phyloP scores from a whole-genome alignment of 1,139 yeast genomes.

The Kurtzmaniella quercitrusa region DNA sequence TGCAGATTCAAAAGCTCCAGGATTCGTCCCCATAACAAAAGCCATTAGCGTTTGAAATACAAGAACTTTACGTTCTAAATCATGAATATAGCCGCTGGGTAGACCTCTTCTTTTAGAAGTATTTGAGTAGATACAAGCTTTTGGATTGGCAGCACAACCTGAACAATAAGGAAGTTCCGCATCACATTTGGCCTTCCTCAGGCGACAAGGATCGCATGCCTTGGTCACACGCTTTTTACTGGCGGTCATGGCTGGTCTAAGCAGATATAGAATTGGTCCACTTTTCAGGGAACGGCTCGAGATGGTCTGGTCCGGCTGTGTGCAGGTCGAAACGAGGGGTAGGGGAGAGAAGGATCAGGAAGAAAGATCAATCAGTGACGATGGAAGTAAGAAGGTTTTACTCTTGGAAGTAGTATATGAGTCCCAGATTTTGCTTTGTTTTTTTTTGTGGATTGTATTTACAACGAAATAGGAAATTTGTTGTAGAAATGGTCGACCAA shows the following conservation, averaged over 20 bases:
- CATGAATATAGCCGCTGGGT: slow-evolving; percentile 23
- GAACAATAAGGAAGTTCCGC: slow-evolving; percentile 20
- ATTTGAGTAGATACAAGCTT: slow-evolving; percentile 16
- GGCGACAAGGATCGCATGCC: slow-evolving; percentile 23
- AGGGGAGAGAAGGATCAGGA: not conserved
- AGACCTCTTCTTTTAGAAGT: slow-evolving; percentile 19
- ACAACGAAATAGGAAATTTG: too few relatives aligned
- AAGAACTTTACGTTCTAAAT: slow-evolving; percentile 17
- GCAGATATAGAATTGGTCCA: not conserved
- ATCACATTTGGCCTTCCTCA: slow-evolving; percentile 23
- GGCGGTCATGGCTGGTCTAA: not conserved
- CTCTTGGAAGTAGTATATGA: too few relatives aligned
- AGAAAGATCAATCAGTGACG: too few relatives aligned
- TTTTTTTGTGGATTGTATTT: too few relatives aligned
- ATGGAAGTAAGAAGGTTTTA: too few relatives aligned
- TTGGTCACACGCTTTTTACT: slow-evolving; percentile 17
- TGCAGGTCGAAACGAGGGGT: too few relatives aligned
- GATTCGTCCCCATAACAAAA: not conserved
- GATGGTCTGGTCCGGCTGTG: too few relatives aligned
- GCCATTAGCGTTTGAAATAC: slow-evolving; percentile 17
- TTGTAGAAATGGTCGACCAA: too few relatives aligned
- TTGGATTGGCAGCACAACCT: slow-evolving; percentile 13
- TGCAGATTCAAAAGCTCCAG: not conserved
- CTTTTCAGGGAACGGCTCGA: too few relatives aligned
- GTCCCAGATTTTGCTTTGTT: too few relatives aligned